phyloP scores from a whole-genome alignment of 2,329 filamentous ascomycete species.

The Fusarium armeniacum region DNA sequence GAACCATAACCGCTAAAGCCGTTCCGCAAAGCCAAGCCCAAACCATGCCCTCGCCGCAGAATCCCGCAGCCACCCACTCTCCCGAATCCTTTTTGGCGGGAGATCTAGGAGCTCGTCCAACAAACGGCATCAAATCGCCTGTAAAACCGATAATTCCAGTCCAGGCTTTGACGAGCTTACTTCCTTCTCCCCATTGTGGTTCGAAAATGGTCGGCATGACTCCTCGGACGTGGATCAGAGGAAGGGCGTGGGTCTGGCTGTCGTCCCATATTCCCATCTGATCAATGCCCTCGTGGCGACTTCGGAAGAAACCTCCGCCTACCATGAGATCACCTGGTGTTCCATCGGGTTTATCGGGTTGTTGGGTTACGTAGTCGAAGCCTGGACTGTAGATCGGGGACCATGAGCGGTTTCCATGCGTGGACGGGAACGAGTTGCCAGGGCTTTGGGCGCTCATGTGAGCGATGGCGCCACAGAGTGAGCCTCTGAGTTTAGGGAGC shows the following conservation, averaged over 20 bases:
- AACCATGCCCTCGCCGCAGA: slow-evolving; percentile 67
- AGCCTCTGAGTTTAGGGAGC: slow-evolving; percentile 62
- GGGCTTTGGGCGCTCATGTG: slow-evolving; percentile 67
- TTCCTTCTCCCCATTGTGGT: slow-evolving; percentile 54
- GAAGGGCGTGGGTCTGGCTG: slow-evolving; percentile 56
- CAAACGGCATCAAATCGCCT: slow-evolving; percentile 64
- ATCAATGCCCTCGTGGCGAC: slow-evolving; percentile 58
- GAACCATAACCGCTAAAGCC: slow-evolving; percentile 62
- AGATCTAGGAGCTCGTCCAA: slow-evolving; percentile 60
- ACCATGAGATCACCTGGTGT: slow-evolving; percentile 64
- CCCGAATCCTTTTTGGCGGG: slow-evolving; percentile 46
- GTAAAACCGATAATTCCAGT: slow-evolving; percentile 64
- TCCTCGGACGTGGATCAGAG: slow-evolving; percentile 58
- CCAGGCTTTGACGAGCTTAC: slow-evolving; percentile 60
- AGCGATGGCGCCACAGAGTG: slow-evolving; percentile 60
- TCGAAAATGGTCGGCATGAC: slow-evolving; percentile 60
- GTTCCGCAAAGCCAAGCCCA: slow-evolving; percentile 66
- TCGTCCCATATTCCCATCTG: slow-evolving; percentile 65
- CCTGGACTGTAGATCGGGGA: slow-evolving; percentile 61
- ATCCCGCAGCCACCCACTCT: slow-evolving; percentile 68
- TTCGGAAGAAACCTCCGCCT: slow-evolving; percentile 65
- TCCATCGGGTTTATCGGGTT: slow-evolving; percentile 52
- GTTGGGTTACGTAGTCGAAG: slow-evolving; percentile 68
- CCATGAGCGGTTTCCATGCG: slow-evolving; percentile 62
- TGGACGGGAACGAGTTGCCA: slow-evolving; percentile 52